These are phyloP conservation scores for Melampsora larici-populina DNA, from an alignment of 1,284 basidiomycete genomes.

Conservation along the genomic window DNA sequence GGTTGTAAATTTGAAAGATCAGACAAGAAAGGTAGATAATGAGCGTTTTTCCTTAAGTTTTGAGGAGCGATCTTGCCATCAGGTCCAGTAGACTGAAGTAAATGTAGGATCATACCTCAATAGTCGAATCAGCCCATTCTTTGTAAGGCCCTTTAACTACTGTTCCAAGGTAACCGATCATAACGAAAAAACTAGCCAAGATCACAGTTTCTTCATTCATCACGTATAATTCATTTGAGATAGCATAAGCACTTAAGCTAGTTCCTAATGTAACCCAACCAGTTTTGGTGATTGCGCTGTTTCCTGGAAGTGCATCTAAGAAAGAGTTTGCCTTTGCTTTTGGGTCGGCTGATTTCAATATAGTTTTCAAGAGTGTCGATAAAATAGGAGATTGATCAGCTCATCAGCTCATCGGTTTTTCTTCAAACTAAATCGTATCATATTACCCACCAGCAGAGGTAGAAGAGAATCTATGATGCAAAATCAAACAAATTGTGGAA, in stretches of 20 bases:
- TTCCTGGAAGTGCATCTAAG: constrained; percentile 86
- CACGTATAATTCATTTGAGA: constrained; percentile 55
- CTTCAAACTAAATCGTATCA: no score
- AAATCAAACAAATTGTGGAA: no score
- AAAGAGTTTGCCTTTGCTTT: constrained; percentile 84
- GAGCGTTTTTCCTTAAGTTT: no score
- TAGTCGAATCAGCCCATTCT: constrained; percentile 85
- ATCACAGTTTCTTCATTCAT: constrained; percentile 56
- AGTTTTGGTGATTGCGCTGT: constrained; percentile 86
- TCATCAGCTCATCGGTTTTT: no score
- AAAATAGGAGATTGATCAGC: no score
- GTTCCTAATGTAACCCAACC: constrained; percentile 54
- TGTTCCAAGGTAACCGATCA: constrained; percentile 74
- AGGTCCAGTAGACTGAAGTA: no score
- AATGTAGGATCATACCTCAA: constrained; percentile 58
- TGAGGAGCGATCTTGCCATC: no score
- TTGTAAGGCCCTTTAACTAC: constrained; percentile 77
- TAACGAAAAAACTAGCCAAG: constrained; percentile 78
- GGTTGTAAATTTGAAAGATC: neutral
- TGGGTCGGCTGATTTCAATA: constrained; percentile 58
- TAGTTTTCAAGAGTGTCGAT: no score
- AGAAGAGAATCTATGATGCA: no score
- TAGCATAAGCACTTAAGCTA: constrained; percentile 50
- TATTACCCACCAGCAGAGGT: no score
- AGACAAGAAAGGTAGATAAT: neutral